phyloP scores from a whole-genome alignment of 441 rosid species.

The Populus trichocarpa region DNA sequence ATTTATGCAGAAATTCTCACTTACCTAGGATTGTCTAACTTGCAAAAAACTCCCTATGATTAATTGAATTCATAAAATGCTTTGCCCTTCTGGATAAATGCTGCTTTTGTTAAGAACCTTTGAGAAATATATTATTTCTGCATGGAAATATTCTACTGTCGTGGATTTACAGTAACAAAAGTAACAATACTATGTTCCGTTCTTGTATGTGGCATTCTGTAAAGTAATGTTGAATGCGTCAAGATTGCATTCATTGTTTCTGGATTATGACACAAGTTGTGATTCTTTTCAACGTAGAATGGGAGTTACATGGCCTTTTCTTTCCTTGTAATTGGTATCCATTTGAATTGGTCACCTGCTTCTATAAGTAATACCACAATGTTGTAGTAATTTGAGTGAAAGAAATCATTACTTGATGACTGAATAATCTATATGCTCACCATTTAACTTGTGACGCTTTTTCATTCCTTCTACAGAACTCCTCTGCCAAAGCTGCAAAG shows the following conservation, averaged over 20 bases:
- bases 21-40: too few relatives aligned
- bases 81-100: too few relatives aligned
- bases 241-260: not conserved
- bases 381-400: not conserved
- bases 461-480: conserved; percentile 34
- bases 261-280: not conserved
- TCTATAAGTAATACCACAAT: not conserved
- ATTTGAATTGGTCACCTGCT: not conserved
- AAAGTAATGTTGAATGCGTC: not conserved
- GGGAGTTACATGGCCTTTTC: too few relatives aligned
- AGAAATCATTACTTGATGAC: not conserved
- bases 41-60: too few relatives aligned
- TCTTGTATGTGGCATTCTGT: not conserved
- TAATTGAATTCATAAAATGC: too few relatives aligned
- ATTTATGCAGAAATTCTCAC: too few relatives aligned
- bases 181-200: not conserved
- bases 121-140: too few relatives aligned
- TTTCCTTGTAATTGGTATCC: not conserved
- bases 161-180: too few relatives aligned
- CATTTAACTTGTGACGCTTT: not conserved
- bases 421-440: not conserved
- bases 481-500: conserved; percentile 40
- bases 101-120: too few relatives aligned
- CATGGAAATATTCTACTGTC: too few relatives aligned
- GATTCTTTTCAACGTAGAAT: not conserved